Conservation (phyloP, 1,284 basidiomycete species). For the Heterobasidion annosum region DNA sequence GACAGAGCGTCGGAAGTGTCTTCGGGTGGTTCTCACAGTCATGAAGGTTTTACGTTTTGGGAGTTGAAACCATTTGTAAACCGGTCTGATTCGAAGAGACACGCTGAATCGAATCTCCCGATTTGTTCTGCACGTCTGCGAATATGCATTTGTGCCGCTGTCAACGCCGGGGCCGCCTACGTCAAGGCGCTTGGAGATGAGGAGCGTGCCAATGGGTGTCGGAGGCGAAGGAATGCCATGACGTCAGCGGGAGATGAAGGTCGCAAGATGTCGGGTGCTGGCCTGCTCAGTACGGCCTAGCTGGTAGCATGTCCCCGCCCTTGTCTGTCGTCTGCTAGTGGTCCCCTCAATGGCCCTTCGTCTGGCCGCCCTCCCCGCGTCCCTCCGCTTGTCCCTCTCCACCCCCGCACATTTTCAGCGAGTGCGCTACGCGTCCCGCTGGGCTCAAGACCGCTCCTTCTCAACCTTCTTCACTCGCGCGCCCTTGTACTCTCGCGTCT, state of each 20-base stretch:
- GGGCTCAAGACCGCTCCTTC: conserved; percentile 13
- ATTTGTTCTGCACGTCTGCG: too few relatives aligned
- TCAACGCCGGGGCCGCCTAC: not conserved
- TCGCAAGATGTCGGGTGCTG: too few relatives aligned
- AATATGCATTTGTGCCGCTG: too few relatives aligned
- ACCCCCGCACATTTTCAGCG: not conserved
- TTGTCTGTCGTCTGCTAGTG: too few relatives aligned
- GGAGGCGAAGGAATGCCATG: too few relatives aligned
- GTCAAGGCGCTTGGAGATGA: too few relatives aligned
- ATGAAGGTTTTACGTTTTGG: not conserved
- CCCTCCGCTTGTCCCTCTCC: conserved; percentile 16
- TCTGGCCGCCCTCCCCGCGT: conserved; percentile 13
- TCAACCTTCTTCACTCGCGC: conserved; percentile 18
- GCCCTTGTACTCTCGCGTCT: conserved; percentile 10
- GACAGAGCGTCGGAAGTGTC: not conserved
- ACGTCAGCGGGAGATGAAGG: too few relatives aligned
- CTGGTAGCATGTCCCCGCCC: too few relatives aligned
- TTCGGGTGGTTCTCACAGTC: not conserved
- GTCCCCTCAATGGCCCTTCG: conserved; percentile 15
- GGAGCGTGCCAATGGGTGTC: too few relatives aligned
- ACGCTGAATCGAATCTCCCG: not conserved
- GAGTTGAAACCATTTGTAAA: not conserved
- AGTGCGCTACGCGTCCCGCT: conserved; percentile 14
- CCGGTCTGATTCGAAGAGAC: not conserved
- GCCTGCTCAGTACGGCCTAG: too few relatives aligned